Conservation (phyloP, 768 basidiomycete species). For the Zangia roseola region DNA sequence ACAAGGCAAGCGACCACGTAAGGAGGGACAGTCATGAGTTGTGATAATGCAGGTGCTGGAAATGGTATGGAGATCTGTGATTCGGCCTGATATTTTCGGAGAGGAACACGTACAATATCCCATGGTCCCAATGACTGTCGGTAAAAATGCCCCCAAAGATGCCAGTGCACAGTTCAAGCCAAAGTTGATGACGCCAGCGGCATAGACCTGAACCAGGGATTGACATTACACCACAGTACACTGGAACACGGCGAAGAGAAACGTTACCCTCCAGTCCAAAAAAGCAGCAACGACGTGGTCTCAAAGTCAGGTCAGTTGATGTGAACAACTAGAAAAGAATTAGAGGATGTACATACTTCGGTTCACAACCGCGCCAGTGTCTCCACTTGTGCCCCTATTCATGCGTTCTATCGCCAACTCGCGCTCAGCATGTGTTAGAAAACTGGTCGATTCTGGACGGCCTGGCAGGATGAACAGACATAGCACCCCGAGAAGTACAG, state of each 20-base stretch:
- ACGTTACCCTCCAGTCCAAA: slow-evolving; percentile 43
- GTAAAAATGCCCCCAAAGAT: slow-evolving; percentile 52
- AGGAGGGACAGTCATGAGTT: slow-evolving; percentile 54
- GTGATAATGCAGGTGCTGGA: slow-evolving; percentile 42
- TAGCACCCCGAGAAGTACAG: slow-evolving; percentile 27
- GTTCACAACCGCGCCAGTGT: slow-evolving; percentile 42
- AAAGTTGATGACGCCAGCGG: slow-evolving; percentile 49
- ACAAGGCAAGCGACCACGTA: slow-evolving; percentile 45
- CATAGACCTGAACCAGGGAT: slow-evolving; percentile 38
- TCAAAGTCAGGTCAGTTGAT: slow-evolving; percentile 13
- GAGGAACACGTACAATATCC: slow-evolving; percentile 38
- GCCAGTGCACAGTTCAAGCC: slow-evolving; percentile 48
- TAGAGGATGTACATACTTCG: slow-evolving; percentile 29
- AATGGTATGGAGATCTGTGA: not conserved
- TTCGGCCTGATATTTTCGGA: not conserved
- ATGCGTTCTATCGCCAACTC: slow-evolving; percentile 33
- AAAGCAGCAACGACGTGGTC: slow-evolving; percentile 44
- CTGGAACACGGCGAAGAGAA: not conserved
- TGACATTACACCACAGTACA: slow-evolving; percentile 5
- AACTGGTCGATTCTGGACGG: slow-evolving; percentile 35
- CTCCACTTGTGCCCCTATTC: slow-evolving; percentile 43
- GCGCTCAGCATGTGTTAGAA: slow-evolving; percentile 33
- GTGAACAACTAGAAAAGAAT: not conserved
- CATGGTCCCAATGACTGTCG: slow-evolving; percentile 53
- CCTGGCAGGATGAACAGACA: slow-evolving; percentile 32